Percentiles rank a stretch among this genome's conserved stretches.
These are phyloP conservation scores for Colletotrichum eleusines DNA, from an alignment of 2,329 filamentous ascomycete genomes.

Conservation along the genomic window DNA sequence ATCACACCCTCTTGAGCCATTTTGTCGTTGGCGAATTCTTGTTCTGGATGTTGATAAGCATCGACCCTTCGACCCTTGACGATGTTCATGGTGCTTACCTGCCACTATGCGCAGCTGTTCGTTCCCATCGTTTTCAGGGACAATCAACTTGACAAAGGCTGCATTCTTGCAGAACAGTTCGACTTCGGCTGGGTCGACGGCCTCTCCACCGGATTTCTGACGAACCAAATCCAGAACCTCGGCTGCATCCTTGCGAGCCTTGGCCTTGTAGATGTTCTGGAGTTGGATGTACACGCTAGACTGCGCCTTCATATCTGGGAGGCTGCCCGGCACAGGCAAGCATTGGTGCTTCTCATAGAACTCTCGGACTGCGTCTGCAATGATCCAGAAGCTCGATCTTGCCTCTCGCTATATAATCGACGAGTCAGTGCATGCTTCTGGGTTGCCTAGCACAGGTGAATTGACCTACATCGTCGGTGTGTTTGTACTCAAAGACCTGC, in stretches of 20 bases:
- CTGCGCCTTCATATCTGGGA: conserved; percentile 98
- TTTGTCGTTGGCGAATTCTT: conserved; percentile 67
- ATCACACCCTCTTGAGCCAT: conserved; percentile 60
- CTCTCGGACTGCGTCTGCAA: conserved; percentile 80
- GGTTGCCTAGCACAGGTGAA: conserved; percentile 49
- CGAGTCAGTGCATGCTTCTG: conserved; percentile 42
- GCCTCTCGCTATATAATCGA: conserved; percentile 54
- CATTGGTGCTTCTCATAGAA: conserved; percentile 81
- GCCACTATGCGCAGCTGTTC: conserved; percentile 65
- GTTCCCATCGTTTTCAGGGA: conserved; percentile 59
- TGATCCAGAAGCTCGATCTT: conserved; percentile 84
- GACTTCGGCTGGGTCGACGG: conserved; percentile 78
- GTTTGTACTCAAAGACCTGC: conserved; percentile 81
- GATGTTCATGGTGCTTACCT: conserved; percentile 57
- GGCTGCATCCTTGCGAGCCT: conserved; percentile 81
- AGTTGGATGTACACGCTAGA: conserved; percentile 90
- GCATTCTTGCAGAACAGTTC: conserved; percentile 97
- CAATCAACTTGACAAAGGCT: conserved; percentile 90
- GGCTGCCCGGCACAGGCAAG: conserved; percentile 84
- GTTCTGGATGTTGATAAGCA: conserved; percentile 54
- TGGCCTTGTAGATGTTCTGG: conserved; percentile 92
- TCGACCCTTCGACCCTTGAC: neutral
- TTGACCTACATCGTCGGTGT: conserved; percentile 64
- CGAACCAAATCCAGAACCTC: conserved; percentile 79
- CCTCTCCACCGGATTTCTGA: conserved; percentile 59